Evolutionary conservation across 179 eudicot species (phyloP), one percentile per base, ranked within the genome.

Genomic region (Camellia oleifera): DNA sequence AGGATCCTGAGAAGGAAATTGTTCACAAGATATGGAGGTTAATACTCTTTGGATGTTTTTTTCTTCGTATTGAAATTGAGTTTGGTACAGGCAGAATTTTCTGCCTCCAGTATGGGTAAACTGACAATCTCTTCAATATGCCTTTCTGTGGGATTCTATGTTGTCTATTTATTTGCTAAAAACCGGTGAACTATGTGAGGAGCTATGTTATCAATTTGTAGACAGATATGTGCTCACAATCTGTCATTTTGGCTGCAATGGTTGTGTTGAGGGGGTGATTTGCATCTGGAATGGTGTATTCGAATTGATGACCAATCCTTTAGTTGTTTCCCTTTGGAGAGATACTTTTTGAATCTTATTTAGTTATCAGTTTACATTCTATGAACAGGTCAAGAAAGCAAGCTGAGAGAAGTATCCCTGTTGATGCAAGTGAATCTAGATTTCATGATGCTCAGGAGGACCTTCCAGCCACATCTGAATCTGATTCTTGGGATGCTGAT

Each of bases 1-100:
- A 86, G 81, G 92, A 94, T 81, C 90, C 93, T 15, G 92, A 87
- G 82, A 81, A 82, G 63, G 94, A 93, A 78, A 78, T 94, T 79
- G 66, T 75, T 80, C 87, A 87, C 76, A 73, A 86, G 73, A 86
- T 77, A 62, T 91, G 89, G 88, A 92, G 94, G 96, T 92, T 78
- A 69, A 79, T 76, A 46, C 42, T 45, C 52, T 48, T 14, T 42
- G 45, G 20, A 60, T 64, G 50, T 7, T 48, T 83, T 83, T 32
- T 45, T 74, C 44, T 69, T 56, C 81, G 20, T 83, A 5, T 80
- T 14, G 18, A n/a, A 18, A 52, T 17, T 8, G 32, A 17, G 76
- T 54, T 20, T 48, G 20, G 45, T 70, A 44, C 7, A 32, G 17
- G 64, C 48, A 60, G 78, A 46, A 75, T 42, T 40, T 60, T 63